A percentile compares a stretch with the other conserved stretches of the same genome.
Evolutionary conservation across 495 filamentous ascomycete species (phyloP).

Genomic region (Tuber umbilicatum): DNA sequence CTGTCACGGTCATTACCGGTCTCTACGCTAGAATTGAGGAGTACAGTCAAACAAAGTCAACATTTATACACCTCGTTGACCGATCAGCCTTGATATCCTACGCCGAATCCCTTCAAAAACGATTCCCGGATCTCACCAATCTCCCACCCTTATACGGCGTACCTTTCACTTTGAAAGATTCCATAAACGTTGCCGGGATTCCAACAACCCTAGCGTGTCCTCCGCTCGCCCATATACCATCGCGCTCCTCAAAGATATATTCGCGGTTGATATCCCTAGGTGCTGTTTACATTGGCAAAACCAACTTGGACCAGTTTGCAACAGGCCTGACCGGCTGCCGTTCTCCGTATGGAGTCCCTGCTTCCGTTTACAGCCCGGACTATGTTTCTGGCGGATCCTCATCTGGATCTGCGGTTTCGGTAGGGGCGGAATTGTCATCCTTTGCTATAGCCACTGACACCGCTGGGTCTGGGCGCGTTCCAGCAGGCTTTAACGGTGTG

Average conservation of each 20-base stretch:
- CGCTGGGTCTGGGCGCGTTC: slow-evolving; percentile 59
- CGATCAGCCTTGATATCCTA: slow-evolving; percentile 39
- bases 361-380: slow-evolving; percentile 50
- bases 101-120: slow-evolving; percentile 46
- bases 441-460: slow-evolving; percentile 62
- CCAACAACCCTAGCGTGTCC: slow-evolving; percentile 57
- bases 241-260: slow-evolving; percentile 44
- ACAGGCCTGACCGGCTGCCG: slow-evolving; percentile 59
- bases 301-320: slow-evolving; percentile 63
- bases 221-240: slow-evolving; percentile 49
- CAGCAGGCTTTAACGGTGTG: slow-evolving; percentile 58
- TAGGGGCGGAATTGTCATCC: slow-evolving; percentile 53
- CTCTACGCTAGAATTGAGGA: slow-evolving; percentile 35
- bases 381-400: slow-evolving; percentile 61
- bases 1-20: slow-evolving; percentile 44
- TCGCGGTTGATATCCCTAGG: slow-evolving; percentile 46
- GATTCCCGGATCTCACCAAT: slow-evolving; percentile 46
- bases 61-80: slow-evolving; percentile 43
- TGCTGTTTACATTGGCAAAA: slow-evolving; percentile 59
- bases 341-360: slow-evolving; percentile 55
- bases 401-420: slow-evolving; percentile 54
- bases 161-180: slow-evolving; percentile 61
- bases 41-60: slow-evolving; percentile 36
- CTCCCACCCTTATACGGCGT: slow-evolving; percentile 58
- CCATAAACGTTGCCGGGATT: slow-evolving; percentile 54